A percentile compares a stretch with the other conserved stretches of the same genome.
These are phyloP conservation scores for Ramularia collo-cygni DNA, from an alignment of 2,329 filamentous ascomycete species.

Conservation along the genomic window DNA sequence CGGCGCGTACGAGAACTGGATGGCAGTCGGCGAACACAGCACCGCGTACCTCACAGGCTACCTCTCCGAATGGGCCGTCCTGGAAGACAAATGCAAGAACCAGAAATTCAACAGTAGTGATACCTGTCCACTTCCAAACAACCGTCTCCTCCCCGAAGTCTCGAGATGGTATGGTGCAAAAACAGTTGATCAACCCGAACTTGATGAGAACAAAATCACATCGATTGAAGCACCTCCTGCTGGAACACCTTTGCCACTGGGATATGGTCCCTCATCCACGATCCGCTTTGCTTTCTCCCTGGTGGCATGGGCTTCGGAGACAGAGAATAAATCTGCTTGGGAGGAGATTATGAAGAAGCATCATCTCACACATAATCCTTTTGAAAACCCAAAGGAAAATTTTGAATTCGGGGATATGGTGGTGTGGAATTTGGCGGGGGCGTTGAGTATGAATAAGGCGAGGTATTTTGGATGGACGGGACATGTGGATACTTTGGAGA, in stretches of 20 bases:
- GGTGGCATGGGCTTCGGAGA: conserved; percentile 40
- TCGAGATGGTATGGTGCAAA: conserved; percentile 37
- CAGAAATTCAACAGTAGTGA: conserved; percentile 43
- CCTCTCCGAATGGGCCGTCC: conserved; percentile 44
- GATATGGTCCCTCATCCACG: conserved; percentile 39
- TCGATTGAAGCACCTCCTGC: conserved; percentile 16
- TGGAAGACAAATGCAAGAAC: conserved; percentile 37
- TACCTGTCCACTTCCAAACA: conserved; percentile 41
- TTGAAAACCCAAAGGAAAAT: conserved; percentile 40
- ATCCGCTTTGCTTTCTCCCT: conserved; percentile 38
- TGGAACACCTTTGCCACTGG: conserved; percentile 20
- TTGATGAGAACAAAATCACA: conserved; percentile 24
- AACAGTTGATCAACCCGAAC: conserved; percentile 21
- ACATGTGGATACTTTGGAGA: conserved; percentile 41
- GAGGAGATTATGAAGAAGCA: conserved; percentile 38
- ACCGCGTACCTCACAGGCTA: conserved; percentile 44
- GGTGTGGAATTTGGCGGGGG: conserved; percentile 26
- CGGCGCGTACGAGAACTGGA: conserved; percentile 40
- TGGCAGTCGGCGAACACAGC: conserved; percentile 36
- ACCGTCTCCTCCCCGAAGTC: conserved; percentile 43
- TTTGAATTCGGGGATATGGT: conserved; percentile 42
- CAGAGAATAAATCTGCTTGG: conserved; percentile 42
- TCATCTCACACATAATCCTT: conserved; percentile 34
- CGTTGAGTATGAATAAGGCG: conserved; percentile 39
- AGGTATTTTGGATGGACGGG: conserved; percentile 42